phyloP scores from a whole-genome alignment of 202 grass and related monocot species.

The Carex arenaria region DNA sequence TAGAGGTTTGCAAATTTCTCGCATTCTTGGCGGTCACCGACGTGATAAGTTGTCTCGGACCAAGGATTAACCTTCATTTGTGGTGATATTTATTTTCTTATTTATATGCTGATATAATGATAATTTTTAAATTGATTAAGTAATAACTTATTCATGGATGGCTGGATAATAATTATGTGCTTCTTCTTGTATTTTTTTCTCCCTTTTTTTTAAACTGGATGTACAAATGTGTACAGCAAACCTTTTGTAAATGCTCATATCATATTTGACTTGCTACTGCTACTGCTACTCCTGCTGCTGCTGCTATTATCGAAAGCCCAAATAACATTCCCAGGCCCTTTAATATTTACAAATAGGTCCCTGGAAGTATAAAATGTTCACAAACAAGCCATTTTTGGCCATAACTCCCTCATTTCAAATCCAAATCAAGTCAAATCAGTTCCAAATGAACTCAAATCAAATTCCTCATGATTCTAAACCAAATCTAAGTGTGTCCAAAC shows the following conservation, averaged over 20 bases:
- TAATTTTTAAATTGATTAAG: conserved; percentile 8
- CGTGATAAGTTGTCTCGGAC: conserved; percentile 42
- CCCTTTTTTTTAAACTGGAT: neutral
- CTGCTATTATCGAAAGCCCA: too few relatives aligned
- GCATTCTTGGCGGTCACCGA: conserved; percentile 79
- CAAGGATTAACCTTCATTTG: conserved; percentile 39
- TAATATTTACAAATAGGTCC: too few relatives aligned
- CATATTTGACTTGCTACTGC: too few relatives aligned
- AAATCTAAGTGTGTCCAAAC: too few relatives aligned
- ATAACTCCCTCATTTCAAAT: too few relatives aligned
- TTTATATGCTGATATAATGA: neutral
- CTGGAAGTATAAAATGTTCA: too few relatives aligned
- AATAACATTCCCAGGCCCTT: too few relatives aligned
- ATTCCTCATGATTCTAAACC: too few relatives aligned
- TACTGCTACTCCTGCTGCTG: too few relatives aligned
- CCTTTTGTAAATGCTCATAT: neutral
- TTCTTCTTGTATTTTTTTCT: neutral
- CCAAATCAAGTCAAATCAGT: too few relatives aligned
- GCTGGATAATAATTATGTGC: neutral
- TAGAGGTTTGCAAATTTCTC: conserved; percentile 81
- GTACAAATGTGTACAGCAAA: neutral
- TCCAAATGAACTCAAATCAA: too few relatives aligned
- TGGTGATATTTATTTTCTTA: neutral
- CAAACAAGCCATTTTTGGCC: too few relatives aligned
- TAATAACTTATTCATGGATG: neutral